Evolutionary conservation across 805 yeast genomes (phyloP).

Genomic region (Monosporozyma siamensis): DNA sequence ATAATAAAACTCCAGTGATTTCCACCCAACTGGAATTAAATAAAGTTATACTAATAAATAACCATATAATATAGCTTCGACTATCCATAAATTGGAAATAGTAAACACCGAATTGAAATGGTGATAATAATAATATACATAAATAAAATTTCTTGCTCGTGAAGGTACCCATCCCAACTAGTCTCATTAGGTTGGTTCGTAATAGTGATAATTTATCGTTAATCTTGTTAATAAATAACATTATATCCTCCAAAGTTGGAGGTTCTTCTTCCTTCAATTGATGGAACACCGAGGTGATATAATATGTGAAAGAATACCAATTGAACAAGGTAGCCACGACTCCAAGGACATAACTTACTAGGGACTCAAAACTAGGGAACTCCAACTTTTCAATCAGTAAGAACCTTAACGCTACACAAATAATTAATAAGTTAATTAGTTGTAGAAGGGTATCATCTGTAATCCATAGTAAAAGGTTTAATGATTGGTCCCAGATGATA

Average conservation of each 20-base stretch:
- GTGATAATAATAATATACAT: conserved; percentile 11
- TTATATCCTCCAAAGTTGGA: conserved; percentile 28
- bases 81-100: conserved; percentile 7
- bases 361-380: not conserved
- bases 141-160: not conserved
- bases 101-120: conserved; percentile 14
- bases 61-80: conserved; percentile 9
- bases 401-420: conserved; percentile 11
- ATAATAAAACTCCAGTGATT: conserved; percentile 19
- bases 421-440: conserved; percentile 18
- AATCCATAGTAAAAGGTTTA: conserved; percentile 25
- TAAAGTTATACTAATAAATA: conserved; percentile 6
- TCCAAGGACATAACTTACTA: conserved; percentile 16
- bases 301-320: conserved; percentile 13
- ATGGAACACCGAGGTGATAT: conserved; percentile 13
- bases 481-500: conserved; percentile 19
- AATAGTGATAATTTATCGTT: conserved; percentile 18
- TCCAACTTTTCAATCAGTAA: conserved; percentile 3
- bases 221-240: conserved; percentile 19
- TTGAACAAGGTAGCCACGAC: conserved; percentile 12
- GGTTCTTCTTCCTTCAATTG: conserved; percentile 20
- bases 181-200: conserved; percentile 10
- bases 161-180: conserved; percentile 1
- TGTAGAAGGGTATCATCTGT: conserved; percentile 21
- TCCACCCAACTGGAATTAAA: conserved; percentile 26